Conservation (phyloP, 1,284 basidiomycete genomes). For the Peniophora sp. region DNA sequence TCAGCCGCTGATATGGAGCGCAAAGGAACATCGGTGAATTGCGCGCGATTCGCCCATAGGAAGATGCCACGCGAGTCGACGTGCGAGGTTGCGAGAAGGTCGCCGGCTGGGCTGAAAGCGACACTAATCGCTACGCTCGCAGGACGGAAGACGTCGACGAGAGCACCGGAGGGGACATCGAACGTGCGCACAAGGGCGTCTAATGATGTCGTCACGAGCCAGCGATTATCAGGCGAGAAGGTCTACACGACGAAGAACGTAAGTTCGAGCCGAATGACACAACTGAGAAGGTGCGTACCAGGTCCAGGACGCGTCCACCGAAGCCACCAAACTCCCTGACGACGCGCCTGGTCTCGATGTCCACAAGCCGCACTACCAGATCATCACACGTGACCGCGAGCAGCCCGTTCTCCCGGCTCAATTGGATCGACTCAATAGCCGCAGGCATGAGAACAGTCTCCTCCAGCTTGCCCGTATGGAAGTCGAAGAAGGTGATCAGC, state of each 20-base stretch:
- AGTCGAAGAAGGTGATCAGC: constrained; percentile 92
- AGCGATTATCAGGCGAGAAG: constrained; percentile 91
- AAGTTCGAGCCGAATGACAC: not conserved
- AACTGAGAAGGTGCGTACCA: constrained; percentile 40
- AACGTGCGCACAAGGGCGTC: constrained; percentile 94
- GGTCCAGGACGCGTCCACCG: constrained; percentile 74
- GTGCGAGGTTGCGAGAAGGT: constrained; percentile 94
- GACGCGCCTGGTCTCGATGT: constrained; percentile 83
- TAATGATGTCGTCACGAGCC: constrained; percentile 84
- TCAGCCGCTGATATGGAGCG: constrained; percentile 47
- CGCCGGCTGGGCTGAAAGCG: constrained; percentile 89
- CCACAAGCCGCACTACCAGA: constrained; percentile 75
- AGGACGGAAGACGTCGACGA: constrained; percentile 91
- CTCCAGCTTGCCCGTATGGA: constrained; percentile 74
- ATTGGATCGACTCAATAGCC: constrained; percentile 59
- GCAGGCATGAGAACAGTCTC: constrained; percentile 65
- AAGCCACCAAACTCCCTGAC: constrained; percentile 87
- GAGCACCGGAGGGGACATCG: constrained; percentile 86
- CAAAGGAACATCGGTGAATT: constrained; percentile 83
- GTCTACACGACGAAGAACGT: constrained; percentile 37
- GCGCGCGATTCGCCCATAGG: constrained; percentile 96
- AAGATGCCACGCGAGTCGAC: constrained; percentile 92
- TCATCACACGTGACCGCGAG: constrained; percentile 85
- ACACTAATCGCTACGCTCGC: constrained; percentile 87
- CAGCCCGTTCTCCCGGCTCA: constrained; percentile 86